Percentiles rank a stretch among this genome's conserved stretches.
Conservation (phyloP, 306 rosid genomes). For the Rubus parviflorus region DNA sequence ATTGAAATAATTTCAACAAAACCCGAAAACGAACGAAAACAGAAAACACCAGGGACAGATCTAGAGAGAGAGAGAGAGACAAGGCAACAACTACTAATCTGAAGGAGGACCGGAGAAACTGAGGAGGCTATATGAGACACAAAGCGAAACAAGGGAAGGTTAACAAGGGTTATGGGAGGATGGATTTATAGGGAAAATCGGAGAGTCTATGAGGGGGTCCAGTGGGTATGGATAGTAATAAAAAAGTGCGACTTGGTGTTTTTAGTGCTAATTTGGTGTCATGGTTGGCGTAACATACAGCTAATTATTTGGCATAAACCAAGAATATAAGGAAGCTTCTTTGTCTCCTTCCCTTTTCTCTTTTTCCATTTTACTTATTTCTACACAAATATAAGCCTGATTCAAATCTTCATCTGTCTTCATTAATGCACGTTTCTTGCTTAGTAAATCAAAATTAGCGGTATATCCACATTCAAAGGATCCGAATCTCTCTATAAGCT, state of each 20-base stretch:
- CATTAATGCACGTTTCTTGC: background rate
- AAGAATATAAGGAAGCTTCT: background rate
- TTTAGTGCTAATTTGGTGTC: background rate
- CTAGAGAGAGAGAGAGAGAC: background rate
- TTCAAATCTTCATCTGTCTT: background rate
- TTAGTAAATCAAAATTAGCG: no score
- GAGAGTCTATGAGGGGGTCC: background rate
- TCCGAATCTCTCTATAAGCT: no score
- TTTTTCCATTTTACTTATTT: background rate
- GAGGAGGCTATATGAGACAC: background rate
- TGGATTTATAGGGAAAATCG: background rate
- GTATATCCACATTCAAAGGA: background rate
- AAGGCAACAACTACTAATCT: background rate
- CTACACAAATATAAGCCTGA: no score
- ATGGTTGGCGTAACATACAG: background rate
- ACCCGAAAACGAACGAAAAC: background rate
- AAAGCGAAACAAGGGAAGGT: background rate
- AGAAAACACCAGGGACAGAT: background rate
- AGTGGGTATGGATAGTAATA: conserved; percentile 2
- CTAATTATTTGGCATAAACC: background rate
- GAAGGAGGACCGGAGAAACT: background rate
- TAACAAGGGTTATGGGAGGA: background rate
- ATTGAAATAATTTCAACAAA: background rate
- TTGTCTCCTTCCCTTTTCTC: background rate
- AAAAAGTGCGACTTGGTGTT: background rate